Base-by-base conservation (phyloP, 495 filamentous ascomycete genomes). In the Trichoderma virens region DNA sequence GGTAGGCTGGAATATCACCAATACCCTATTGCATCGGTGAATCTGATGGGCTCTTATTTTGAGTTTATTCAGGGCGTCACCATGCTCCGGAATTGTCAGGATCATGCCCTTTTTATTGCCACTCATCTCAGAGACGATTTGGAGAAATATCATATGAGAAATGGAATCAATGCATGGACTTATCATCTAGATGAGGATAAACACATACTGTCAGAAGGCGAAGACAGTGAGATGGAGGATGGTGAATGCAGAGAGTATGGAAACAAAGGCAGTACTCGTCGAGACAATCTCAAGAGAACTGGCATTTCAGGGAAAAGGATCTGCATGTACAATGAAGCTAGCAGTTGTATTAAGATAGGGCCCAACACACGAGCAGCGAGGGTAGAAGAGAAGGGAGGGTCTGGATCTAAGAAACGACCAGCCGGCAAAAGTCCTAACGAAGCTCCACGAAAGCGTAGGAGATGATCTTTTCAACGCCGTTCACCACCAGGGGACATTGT, bases 1-100 rank as follows among this genome's bases (percentile, higher is more conserved):
- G 69, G 67, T 61, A 65, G 61, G 59, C 61, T 75, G 27, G 64
- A 74, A 59, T 74, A 76, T 45, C 74, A 75, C 65, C 72, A 74
- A 63, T 71, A 65, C 56, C 72, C 16, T 27, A 38, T 68, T 63
- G 9, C 45, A 56, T 67, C 68, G 39, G 61, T 64, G 13, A 72
- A 67, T 18, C 16, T 74, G 14, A 51, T 32, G 14, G 60, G 65
- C 13, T 63, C 67, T 28, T 34, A 69, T 51, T 2, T 66, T 43
- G 71, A 62, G 18, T 41, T 62, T 56, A 23, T 56, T 8, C 51
- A 28, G 25, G 51, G 51, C 6, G 51, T 56, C 30, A 16, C 51
- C 23, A 56, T 56, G 51, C 23, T 56, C 2, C 51, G 51, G 13
- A 62, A 43, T n/a, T 62, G 61, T 25, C 61, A 39, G n/a, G 61